A percentile compares a stretch with the other conserved stretches of the same genome.
phyloP scores from a whole-genome alignment of 352 stramenopile species.

The Globisporangium viniferum region DNA sequence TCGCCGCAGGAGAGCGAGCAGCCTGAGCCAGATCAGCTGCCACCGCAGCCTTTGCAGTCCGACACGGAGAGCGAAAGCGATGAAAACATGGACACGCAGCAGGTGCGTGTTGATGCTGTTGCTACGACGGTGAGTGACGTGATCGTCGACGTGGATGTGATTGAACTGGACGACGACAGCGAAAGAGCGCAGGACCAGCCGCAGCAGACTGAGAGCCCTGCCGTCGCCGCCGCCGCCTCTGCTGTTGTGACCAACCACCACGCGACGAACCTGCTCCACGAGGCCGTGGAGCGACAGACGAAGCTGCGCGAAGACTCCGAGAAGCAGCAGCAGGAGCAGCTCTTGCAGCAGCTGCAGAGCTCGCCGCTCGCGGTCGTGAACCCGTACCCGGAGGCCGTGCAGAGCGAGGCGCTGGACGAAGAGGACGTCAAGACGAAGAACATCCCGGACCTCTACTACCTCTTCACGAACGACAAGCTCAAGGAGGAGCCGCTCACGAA shows the following conservation, averaged over 20 bases:
- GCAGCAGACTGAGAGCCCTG: not conserved
- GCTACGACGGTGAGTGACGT: not conserved
- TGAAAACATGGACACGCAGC: not conserved
- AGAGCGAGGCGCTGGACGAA: slow-evolving; percentile 10
- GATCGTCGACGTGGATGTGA: not conserved
- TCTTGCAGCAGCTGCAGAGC: not conserved
- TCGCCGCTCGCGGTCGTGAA: slow-evolving; percentile 8
- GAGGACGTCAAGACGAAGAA: slow-evolving; percentile 21
- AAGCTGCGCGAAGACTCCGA: slow-evolving; percentile 6
- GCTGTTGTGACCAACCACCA: not conserved
- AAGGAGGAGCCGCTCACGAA: slow-evolving; percentile 47
- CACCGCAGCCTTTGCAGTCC: not conserved
- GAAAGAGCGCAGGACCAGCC: not conserved
- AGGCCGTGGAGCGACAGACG: slow-evolving; percentile 16
- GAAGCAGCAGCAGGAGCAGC: not conserved
- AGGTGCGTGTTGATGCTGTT: not conserved
- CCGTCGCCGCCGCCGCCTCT: too few species aligned
- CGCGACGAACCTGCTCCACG: slow-evolving; percentile 19
- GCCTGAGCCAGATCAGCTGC: not conserved
- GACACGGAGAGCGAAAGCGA: slow-evolving; percentile 2
- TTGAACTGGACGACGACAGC: not conserved
- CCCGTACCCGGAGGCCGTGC: slow-evolving; percentile 10
- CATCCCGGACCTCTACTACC: slow-evolving; percentile 47
- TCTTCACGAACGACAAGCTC: slow-evolving; percentile 67
- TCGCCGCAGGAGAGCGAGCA: not conserved